These are phyloP conservation scores for Termitomyces sp. DNA, from an alignment of 768 basidiomycete genomes.

Conservation along the genomic window DNA sequence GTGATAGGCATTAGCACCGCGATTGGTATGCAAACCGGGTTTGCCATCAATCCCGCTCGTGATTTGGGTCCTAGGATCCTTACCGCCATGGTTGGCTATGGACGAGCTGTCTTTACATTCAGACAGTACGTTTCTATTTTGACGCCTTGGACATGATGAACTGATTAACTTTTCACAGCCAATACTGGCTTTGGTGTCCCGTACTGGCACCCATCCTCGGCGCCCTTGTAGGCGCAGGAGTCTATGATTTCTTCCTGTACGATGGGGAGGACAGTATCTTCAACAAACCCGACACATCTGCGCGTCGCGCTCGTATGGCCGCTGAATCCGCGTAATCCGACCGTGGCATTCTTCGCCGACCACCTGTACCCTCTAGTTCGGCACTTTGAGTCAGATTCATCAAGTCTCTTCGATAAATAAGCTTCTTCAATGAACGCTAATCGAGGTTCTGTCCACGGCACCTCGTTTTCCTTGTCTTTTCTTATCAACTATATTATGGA, in stretches of 20 bases:
- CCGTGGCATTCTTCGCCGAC: constrained; percentile 9
- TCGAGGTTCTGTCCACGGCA: not conserved
- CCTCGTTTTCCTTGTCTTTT: not conserved
- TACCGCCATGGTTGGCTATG: constrained; percentile 69
- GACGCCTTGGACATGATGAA: not conserved
- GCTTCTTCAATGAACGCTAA: not conserved
- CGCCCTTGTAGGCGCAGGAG: constrained; percentile 45
- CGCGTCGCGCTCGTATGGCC: constrained; percentile 10
- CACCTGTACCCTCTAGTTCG: constrained; percentile 7
- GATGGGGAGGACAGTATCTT: constrained; percentile 52
- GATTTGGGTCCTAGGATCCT: constrained; percentile 59
- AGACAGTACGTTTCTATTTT: constrained; percentile 28
- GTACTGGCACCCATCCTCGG: constrained; percentile 56
- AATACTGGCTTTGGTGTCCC: constrained; percentile 77
- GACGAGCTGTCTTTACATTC: constrained; percentile 36
- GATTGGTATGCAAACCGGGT: constrained; percentile 61
- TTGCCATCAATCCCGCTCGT: constrained; percentile 39
- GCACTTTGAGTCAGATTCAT: not conserved
- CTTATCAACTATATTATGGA: not conserved
- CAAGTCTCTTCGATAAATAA: not conserved
- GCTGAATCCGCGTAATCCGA: constrained; percentile 5
- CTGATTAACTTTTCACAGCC: constrained; percentile 28
- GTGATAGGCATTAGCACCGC: constrained; percentile 53
- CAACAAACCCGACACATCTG: constrained; percentile 33
- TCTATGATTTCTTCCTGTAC: constrained; percentile 60